phyloP scores from a whole-genome alignment of 768 basidiomycete genomes.

The Lyophyllum shimeji region DNA sequence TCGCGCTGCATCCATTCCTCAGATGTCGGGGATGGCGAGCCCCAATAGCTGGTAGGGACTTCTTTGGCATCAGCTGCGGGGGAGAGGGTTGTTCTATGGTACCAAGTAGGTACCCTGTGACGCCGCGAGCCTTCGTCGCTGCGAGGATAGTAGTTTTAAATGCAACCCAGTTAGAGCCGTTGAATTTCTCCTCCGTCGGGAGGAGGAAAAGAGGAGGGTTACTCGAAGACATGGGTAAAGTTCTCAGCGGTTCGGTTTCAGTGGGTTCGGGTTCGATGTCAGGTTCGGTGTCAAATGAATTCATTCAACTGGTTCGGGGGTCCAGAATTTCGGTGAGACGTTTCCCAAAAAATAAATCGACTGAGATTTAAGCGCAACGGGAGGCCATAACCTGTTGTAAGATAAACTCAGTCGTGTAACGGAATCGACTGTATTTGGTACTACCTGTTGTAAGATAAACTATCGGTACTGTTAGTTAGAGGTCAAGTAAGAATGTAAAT shows the following conservation, averaged over 20 bases:
- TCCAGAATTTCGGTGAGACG: not conserved
- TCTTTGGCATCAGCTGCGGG: no score
- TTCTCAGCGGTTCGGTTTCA: not conserved
- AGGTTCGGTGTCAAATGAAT: not conserved
- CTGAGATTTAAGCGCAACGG: not conserved
- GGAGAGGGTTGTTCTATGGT: not conserved
- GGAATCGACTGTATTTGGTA: not conserved
- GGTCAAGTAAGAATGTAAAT: not conserved
- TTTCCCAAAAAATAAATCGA: not conserved
- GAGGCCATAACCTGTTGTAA: not conserved
- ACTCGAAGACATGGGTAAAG: not conserved
- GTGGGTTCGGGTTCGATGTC: not conserved
- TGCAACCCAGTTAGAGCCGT: not conserved
- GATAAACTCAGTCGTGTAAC: not conserved
- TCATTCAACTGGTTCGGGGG: not conserved
- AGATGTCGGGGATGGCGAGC: not conserved
- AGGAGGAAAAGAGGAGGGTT: not conserved
- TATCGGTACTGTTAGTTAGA: not conserved
- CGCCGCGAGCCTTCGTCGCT: not conserved
- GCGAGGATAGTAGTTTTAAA: not conserved
- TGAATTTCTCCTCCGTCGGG: not conserved
- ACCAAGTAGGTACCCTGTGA: not conserved
- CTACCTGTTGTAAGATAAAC: not conserved
- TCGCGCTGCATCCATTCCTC: not conserved
- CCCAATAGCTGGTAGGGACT: not conserved